A percentile compares a stretch with the other conserved stretches of the same genome.
Conservation (phyloP, 2,329 filamentous ascomycete species). For the Apiospora pterosperma region DNA sequence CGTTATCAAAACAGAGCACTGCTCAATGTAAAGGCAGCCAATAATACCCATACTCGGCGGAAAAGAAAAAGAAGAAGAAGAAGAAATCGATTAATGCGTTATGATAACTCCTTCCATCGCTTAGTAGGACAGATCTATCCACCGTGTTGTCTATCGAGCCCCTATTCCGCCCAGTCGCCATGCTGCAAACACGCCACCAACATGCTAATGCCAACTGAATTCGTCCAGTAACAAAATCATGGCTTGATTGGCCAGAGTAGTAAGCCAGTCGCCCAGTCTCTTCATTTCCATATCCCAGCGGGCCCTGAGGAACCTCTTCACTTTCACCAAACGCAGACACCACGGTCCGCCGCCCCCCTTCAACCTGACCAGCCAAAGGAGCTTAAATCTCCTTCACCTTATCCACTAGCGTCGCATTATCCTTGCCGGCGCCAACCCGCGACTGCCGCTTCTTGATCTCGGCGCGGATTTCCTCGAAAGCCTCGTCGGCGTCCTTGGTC, state of each 20-base stretch:
- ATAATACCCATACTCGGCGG: not conserved
- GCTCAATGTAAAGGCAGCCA: not conserved
- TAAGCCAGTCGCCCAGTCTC: not conserved
- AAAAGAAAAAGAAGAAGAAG: not conserved
- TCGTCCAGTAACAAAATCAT: not conserved
- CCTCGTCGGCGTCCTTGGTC: constrained; percentile 71
- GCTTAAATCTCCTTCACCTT: not conserved
- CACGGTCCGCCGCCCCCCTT: not conserved
- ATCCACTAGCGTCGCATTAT: not conserved
- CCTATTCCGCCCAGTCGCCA: not conserved
- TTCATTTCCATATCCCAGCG: not conserved
- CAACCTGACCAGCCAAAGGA: not conserved
- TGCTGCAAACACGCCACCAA: not conserved
- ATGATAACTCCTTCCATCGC: not conserved
- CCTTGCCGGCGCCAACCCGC: constrained; percentile 22
- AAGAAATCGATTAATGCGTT: not conserved
- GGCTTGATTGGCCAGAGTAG: not conserved
- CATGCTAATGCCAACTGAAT: not conserved
- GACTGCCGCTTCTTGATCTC: constrained; percentile 64
- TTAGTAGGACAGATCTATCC: not conserved
- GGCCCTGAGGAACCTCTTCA: not conserved
- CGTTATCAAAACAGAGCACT: too few species aligned
- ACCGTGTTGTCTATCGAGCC: not conserved
- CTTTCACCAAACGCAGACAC: not conserved
- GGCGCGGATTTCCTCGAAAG: constrained; percentile 67